Evolutionary conservation across 306 rosid species (phyloP).

Genomic region (Cucumis melo): DNA sequence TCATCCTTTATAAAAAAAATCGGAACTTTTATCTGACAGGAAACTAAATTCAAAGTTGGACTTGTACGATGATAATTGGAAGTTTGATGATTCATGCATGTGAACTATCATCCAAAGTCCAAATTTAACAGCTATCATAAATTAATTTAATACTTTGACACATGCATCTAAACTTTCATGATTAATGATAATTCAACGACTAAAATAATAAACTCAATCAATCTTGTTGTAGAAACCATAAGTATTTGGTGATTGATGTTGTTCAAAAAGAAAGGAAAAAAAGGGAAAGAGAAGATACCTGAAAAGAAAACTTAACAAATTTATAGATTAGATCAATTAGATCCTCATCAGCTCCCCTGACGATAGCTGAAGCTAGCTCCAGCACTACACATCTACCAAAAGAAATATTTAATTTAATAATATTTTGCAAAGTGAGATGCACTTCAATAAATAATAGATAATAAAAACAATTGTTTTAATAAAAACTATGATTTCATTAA

Average conservation of each 20-base stretch:
- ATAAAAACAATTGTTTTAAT: too few species aligned
- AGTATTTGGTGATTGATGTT: not conserved
- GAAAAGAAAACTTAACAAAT: constrained; percentile 34
- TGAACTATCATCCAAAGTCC: not conserved
- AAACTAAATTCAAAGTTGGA: not conserved
- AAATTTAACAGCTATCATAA: not conserved
- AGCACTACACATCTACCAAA: constrained; percentile 41
- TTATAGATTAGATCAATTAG: constrained; percentile 54
- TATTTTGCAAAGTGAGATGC: not conserved
- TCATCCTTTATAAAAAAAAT: not conserved
- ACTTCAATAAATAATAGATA: not conserved
- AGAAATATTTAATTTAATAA: constrained; percentile 1
- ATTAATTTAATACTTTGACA: not conserved
- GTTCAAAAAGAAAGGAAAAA: too few species aligned
- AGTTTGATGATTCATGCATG: not conserved
- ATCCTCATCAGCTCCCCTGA: constrained; percentile 61
- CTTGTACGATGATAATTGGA: not conserved
- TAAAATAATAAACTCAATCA: not conserved
- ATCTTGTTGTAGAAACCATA: not conserved
- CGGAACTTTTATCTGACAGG: not conserved
- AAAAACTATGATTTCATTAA: too few species aligned
- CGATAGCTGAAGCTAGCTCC: constrained; percentile 68
- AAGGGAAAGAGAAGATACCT: constrained; percentile 32
- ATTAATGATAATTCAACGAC: not conserved
- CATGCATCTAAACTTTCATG: not conserved